A percentile compares a stretch with the other conserved stretches of the same genome.
Evolutionary conservation across 306 rosid genomes (phyloP).

Genomic region (Canavalia gladiata): DNA sequence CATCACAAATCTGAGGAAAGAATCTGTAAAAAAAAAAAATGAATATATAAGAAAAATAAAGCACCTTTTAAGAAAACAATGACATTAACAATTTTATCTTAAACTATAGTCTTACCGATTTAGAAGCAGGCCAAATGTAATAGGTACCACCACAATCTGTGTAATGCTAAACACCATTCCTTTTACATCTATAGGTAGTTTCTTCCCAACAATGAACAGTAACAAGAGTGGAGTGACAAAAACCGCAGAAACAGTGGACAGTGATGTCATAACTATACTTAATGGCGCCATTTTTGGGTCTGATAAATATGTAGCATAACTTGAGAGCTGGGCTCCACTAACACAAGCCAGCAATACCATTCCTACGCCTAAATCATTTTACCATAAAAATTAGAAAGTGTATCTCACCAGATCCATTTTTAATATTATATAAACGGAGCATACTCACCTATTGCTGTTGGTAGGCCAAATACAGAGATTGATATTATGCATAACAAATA

Average conservation of each 20-base stretch:
- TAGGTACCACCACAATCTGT: conserved; percentile 91
- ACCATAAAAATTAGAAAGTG: conserved; percentile 51
- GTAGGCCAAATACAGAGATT: conserved; percentile 72
- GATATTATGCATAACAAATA: conserved; percentile 78
- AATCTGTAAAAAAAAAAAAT: conserved; percentile 60
- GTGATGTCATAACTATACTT: conserved; percentile 94
- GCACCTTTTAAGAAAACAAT: conserved; percentile 31
- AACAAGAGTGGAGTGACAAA: conserved; percentile 84
- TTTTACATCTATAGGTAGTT: conserved; percentile 90
- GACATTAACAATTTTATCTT: conserved; percentile 27
- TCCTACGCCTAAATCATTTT: conserved; percentile 81
- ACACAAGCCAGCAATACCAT: conserved; percentile 92
- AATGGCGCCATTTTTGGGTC: conserved; percentile 89
- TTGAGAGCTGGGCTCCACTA: conserved; percentile 98
- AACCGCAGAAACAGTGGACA: conserved; percentile 95
- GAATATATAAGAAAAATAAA: conserved; percentile 18
- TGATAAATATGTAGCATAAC: conserved; percentile 86
- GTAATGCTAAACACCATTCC: conserved; percentile 95
- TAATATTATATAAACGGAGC: conserved; percentile 22
- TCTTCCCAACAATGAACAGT: conserved; percentile 89
- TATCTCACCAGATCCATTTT: conserved; percentile 27
- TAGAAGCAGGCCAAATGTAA: conserved; percentile 83
- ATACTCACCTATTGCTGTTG: conserved; percentile 79
- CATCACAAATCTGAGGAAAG: conserved; percentile 73
- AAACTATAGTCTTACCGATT: conserved; percentile 65